Conservation (phyloP, 2,329 filamentous ascomycete species). For the Sphaerulina vaccinii region DNA sequence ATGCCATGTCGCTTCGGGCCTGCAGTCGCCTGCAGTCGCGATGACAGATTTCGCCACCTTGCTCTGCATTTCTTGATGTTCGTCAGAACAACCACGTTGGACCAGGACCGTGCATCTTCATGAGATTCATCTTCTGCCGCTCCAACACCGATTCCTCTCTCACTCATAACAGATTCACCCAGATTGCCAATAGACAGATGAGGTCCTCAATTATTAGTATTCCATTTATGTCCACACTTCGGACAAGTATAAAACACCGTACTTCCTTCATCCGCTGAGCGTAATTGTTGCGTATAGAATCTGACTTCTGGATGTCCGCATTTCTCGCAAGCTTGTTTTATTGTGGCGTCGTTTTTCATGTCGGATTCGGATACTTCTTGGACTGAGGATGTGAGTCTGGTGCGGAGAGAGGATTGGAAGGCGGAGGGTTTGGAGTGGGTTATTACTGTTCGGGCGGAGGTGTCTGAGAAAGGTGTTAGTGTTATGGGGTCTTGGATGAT, state of each 20-base stretch:
- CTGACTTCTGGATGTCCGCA: constrained; percentile 81
- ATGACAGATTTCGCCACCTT: too few species aligned
- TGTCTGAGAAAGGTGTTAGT: constrained; percentile 54
- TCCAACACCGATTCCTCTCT: too few species aligned
- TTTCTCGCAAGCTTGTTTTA: constrained; percentile 69
- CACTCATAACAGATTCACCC: too few species aligned
- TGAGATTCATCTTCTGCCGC: too few species aligned
- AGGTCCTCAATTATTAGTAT: constrained; percentile 65
- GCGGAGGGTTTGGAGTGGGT: constrained; percentile 85
- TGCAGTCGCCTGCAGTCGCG: too few species aligned
- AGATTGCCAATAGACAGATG: too few species aligned
- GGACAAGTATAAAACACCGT: constrained; percentile 84
- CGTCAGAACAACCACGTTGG: too few species aligned
- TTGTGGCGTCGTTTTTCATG: constrained; percentile 62
- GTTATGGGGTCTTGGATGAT: too few species aligned
- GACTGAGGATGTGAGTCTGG: constrained; percentile 75
- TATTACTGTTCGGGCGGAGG: constrained; percentile 70
- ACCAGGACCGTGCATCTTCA: too few species aligned
- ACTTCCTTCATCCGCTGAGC: constrained; percentile 90
- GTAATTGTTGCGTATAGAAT: constrained; percentile 80
- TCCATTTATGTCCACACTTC: constrained; percentile 77
- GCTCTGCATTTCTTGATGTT: too few species aligned
- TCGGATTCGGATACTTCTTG: constrained; percentile 78
- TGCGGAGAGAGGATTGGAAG: constrained; percentile 84
- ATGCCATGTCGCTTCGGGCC: too few species aligned